Percentiles rank a stretch among this genome's conserved stretches.
These are phyloP conservation scores for Viola pubescens DNA, from an alignment of 441 rosid species.

Conservation along the genomic window DNA sequence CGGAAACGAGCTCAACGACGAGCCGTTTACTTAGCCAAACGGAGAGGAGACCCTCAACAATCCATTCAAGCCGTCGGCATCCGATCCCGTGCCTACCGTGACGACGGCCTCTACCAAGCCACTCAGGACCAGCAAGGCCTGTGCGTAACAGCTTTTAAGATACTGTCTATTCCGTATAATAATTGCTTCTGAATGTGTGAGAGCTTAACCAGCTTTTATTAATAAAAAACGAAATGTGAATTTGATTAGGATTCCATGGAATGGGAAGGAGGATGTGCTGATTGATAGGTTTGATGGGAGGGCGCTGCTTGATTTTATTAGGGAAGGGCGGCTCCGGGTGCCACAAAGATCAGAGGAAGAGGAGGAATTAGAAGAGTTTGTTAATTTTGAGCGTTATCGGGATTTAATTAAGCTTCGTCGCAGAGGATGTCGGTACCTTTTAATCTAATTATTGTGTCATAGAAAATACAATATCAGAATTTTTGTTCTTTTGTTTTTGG, in stretches of 20 bases:
- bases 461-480: too few species aligned
- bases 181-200: too few species aligned
- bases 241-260: constrained; percentile 79
- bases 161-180: too few species aligned
- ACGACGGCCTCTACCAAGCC: constrained; percentile 86
- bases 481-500: too few species aligned
- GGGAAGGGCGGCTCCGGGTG: constrained; percentile 42
- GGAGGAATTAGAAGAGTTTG: constrained; percentile 97
- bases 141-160: constrained; percentile 28
- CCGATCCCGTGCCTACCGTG: constrained; percentile 67
- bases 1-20: constrained; percentile 92
- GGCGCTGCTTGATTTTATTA: constrained; percentile 87
- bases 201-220: too few species aligned
- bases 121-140: constrained; percentile 86
- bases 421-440: constrained; percentile 99
- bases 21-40: constrained; percentile 78
- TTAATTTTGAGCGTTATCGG: constrained; percentile 99
- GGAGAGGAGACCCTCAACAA: constrained; percentile 93
- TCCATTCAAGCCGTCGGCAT: constrained; percentile 69
- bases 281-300: constrained; percentile 97
- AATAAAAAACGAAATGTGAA: background rate
- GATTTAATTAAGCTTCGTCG: constrained; percentile 99
- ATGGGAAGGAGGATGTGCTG: constrained; percentile 74
- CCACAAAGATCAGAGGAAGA: constrained; percentile 77
- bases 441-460: constrained; percentile 10